Conservation (phyloP, 345 rosid genomes). For the Kernera saxatilis region DNA sequence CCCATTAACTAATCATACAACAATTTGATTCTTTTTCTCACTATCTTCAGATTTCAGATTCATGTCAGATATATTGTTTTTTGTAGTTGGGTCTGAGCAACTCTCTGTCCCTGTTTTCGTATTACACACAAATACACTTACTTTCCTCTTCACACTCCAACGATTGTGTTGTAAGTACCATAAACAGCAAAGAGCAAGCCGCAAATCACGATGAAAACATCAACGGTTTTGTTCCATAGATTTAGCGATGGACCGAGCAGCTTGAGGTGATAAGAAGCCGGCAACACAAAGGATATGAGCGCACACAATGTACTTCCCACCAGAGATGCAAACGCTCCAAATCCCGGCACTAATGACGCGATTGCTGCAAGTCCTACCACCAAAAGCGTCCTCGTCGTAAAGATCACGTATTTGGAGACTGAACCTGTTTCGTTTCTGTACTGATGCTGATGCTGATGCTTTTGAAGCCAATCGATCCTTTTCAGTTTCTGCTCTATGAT, state of each 20-base stretch:
- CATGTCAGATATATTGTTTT: not conserved
- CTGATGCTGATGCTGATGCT: not conserved
- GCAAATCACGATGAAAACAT: conserved; percentile 46
- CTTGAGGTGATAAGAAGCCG: conserved; percentile 69
- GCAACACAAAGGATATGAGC: conserved; percentile 73
- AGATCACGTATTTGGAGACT: conserved; percentile 34
- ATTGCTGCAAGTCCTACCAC: conserved; percentile 50
- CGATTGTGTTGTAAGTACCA: conserved; percentile 59
- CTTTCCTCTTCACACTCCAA: conserved; percentile 35
- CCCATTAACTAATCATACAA: conserved; percentile 6
- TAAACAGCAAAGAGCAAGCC: conserved; percentile 70
- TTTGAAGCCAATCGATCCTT: conserved; percentile 40
- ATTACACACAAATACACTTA: not conserved
- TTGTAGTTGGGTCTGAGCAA: not conserved
- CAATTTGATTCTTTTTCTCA: not conserved
- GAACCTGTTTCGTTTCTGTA: conserved; percentile 28
- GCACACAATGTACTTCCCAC: conserved; percentile 85
- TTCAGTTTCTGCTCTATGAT: conserved; percentile 71
- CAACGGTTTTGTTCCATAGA: conserved; percentile 55
- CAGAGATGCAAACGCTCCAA: conserved; percentile 60
- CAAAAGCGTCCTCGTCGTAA: conserved; percentile 47
- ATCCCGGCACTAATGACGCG: conserved; percentile 74
- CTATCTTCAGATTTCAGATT: not conserved
- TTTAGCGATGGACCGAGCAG: conserved; percentile 57
- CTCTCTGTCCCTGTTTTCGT: not conserved